phyloP scores from a whole-genome alignment of 768 basidiomycete genomes.

The Lepiota venenata region DNA sequence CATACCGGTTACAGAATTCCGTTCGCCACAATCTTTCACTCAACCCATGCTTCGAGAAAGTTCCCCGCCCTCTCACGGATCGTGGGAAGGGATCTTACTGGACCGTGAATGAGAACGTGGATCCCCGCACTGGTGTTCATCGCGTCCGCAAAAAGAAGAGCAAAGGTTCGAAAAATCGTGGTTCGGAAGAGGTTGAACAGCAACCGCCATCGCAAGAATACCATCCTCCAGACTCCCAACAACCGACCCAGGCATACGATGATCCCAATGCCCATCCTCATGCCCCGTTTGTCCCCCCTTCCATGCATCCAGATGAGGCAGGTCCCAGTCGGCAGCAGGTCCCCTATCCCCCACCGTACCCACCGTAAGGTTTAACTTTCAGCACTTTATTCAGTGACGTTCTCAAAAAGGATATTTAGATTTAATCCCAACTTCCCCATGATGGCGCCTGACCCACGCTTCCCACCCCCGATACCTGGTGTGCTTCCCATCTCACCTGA shows the following conservation, averaged over 20 bases:
- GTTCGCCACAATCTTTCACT: slow-evolving; percentile 88
- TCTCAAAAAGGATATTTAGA: slow-evolving; percentile 32
- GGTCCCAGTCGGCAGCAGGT: slow-evolving; percentile 54
- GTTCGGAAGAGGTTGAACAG: slow-evolving; percentile 53
- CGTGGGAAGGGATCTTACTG: slow-evolving; percentile 90
- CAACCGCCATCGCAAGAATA: slow-evolving; percentile 44
- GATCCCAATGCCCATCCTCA: slow-evolving; percentile 40
- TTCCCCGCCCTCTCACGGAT: slow-evolving; percentile 87
- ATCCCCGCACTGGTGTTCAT: slow-evolving; percentile 86
- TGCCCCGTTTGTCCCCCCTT: slow-evolving; percentile 49
- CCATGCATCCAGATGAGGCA: slow-evolving; percentile 58
- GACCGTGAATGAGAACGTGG: slow-evolving; percentile 89
- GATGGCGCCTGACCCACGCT: slow-evolving; percentile 57
- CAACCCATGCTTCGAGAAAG: slow-evolving; percentile 90
- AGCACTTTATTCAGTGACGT: not conserved
- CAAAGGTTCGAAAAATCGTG: slow-evolving; percentile 47
- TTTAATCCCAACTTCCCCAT: slow-evolving; percentile 74
- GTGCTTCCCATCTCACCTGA: slow-evolving; percentile 61
- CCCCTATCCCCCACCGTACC: slow-evolving; percentile 61
- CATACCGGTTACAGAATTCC: slow-evolving; percentile 59
- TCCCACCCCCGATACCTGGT: slow-evolving; percentile 46
- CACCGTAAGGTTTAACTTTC: slow-evolving; percentile 42
- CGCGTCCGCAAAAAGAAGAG: slow-evolving; percentile 85
- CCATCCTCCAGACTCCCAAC: slow-evolving; percentile 41
- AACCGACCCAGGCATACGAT: slow-evolving; percentile 34